Evolutionary conservation across 78 protist genomes (phyloP).

Genomic region (Isochrysis galbana): DNA sequence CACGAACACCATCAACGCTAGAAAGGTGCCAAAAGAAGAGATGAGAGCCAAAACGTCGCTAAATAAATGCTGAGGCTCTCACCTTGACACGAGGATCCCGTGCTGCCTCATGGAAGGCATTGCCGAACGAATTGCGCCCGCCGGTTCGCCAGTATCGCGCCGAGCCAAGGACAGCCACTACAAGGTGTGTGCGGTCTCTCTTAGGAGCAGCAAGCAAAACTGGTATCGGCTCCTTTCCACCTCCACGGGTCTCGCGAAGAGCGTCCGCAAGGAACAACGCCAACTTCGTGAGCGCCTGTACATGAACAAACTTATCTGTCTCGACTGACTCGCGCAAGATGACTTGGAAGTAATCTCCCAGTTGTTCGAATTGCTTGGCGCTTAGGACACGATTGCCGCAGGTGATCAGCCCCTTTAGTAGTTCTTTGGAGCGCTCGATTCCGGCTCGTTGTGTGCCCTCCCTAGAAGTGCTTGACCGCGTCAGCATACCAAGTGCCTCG

Average conservation of each 20-base stretch:
- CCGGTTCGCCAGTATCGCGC: not conserved
- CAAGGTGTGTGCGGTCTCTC: not conserved
- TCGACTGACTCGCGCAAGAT: not conserved
- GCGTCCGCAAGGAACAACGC: not conserved
- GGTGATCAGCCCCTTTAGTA: not conserved
- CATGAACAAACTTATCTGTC: not conserved
- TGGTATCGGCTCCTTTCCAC: not conserved
- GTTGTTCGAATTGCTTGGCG: not conserved
- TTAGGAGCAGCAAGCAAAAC: not conserved
- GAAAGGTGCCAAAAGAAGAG: too few species aligned
- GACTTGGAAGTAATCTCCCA: not conserved
- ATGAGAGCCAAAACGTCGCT: not conserved
- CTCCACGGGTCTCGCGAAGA: not conserved
- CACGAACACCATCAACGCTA: too few species aligned
- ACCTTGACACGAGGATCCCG: not conserved
- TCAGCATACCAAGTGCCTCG: not conserved
- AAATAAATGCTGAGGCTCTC: not conserved
- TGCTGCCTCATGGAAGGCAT: not conserved
- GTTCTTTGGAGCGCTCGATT: not conserved
- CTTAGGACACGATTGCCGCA: not conserved
- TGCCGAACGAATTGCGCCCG: not conserved
- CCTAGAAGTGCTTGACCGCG: not conserved
- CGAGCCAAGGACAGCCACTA: not conserved
- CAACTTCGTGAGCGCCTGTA: not conserved
- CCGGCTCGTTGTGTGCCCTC: not conserved